phyloP scores from a whole-genome alignment of 345 rosid genomes.

The Lepidium africanum region DNA sequence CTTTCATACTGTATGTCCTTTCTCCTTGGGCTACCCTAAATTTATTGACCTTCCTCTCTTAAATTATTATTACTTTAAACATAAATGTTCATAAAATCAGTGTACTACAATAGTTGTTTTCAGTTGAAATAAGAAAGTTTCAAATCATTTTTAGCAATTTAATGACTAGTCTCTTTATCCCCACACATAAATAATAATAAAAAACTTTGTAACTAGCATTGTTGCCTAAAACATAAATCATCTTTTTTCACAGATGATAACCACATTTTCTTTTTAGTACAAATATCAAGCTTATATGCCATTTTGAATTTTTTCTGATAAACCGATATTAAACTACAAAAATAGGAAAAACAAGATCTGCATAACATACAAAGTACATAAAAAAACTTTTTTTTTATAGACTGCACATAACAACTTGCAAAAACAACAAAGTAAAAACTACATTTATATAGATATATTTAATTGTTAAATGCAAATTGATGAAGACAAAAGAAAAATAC shows the following conservation, averaged over 20 bases:
- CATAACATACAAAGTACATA: too few species aligned
- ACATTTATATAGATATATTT: neutral
- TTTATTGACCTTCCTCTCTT: conserved; percentile 8
- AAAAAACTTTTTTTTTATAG: too few species aligned
- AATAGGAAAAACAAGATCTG: too few species aligned
- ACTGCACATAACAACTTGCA: too few species aligned
- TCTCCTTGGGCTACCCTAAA: conserved; percentile 7
- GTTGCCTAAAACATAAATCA: neutral
- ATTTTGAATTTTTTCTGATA: too few species aligned
- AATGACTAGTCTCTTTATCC: neutral
- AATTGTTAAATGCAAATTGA: neutral
- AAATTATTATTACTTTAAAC: neutral
- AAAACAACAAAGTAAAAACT: neutral
- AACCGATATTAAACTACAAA: too few species aligned
- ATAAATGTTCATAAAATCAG: neutral
- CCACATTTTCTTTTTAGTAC: too few species aligned
- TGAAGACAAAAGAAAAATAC: too few species aligned
- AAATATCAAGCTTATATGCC: too few species aligned
- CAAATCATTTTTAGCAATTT: neutral
- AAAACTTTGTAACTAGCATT: too few species aligned
- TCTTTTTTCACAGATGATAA: neutral
- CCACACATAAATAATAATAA: too few species aligned
- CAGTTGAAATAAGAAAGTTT: neutral
- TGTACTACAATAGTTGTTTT: neutral
- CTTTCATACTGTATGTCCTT: conserved; percentile 6